Evolutionary conservation across 2,329 filamentous ascomycete species (phyloP), one percentile per base, ranked within the genome.

Genomic region (Zymoseptoria passerinii): DNA sequence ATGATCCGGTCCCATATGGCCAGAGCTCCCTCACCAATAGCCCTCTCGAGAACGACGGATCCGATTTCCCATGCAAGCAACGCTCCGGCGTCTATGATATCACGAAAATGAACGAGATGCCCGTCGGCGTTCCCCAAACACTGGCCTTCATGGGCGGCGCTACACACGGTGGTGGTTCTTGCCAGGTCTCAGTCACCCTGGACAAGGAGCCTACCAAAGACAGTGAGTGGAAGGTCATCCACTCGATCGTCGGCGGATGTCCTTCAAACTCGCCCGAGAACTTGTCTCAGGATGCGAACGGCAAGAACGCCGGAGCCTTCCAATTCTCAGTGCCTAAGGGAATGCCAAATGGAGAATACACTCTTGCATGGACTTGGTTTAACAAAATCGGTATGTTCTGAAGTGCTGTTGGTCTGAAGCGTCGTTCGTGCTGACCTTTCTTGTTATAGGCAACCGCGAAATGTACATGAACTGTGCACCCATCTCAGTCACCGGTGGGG

Each of bases 401-500:
- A n/a, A n/a, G n/a, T n/a, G n/a, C n/a, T n/a, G n/a, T n/a, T n/a
- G n/a, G n/a, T n/a, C n/a, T n/a, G n/a, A n/a, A n/a, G n/a, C n/a
- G n/a, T n/a, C n/a, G n/a, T n/a, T n/a, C n/a, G n/a, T n/a, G n/a
- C n/a, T n/a, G n/a, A n/a, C n/a, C n/a, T n/a, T n/a, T n/a, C n/a
- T n/a, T n/a, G n/a, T n/a, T n/a, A n/a, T n/a, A n/a, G n/a, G n/a
- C n/a, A 92, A 95, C 76, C 84, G 91, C 1, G 92, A 97, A 71
- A 89, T 96, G 81, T 97, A 97, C 80, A 95, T 95, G 91, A 94
- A 96, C 80, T 97, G 94, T 66, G 90, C 88, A 0, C 83, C 89
- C 0, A 75, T 95, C 57, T 81, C 76, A 0, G 78, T 96, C 19
- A 83, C 82, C 1, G 75, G 73, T 1, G 75, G 75, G 23, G 72